Evolutionary conservation across 352 stramenopile genomes (phyloP).

Genomic region (Pythium myriotylum): DNA sequence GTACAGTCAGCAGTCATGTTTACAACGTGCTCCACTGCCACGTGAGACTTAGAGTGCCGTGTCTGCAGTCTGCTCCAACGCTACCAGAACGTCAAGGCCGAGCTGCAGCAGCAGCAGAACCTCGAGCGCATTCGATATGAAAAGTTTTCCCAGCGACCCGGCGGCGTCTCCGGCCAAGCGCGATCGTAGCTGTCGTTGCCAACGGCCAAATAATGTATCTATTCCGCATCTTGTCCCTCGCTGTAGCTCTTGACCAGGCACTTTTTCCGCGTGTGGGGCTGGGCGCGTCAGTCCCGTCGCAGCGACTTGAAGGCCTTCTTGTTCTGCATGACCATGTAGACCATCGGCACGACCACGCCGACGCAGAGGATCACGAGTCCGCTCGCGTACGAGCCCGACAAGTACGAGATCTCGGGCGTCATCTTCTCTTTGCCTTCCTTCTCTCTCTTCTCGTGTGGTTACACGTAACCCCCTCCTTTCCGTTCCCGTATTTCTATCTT

Average conservation of each 20-base stretch:
- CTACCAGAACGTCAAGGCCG: slow-evolving; percentile 96
- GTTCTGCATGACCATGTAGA: slow-evolving; percentile 89
- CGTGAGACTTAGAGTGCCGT: too few species aligned
- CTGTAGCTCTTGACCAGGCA: neutral
- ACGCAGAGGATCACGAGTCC: slow-evolving; percentile 68
- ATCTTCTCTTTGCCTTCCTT: too few species aligned
- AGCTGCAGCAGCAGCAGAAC: slow-evolving; percentile 94
- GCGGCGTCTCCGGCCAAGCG: slow-evolving; percentile 9
- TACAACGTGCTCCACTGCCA: too few species aligned
- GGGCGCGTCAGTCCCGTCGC: slow-evolving; percentile 50
- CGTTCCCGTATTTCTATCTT: too few species aligned
- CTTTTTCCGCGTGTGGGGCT: neutral
- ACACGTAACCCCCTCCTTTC: too few species aligned
- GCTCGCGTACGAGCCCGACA: slow-evolving; percentile 67
- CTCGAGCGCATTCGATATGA: slow-evolving; percentile 90
- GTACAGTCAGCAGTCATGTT: too few species aligned
- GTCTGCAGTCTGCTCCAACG: slow-evolving; percentile 84
- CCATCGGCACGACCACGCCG: slow-evolving; percentile 74
- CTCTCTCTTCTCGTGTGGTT: too few species aligned
- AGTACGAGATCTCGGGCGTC: slow-evolving; percentile 60
- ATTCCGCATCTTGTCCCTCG: too few species aligned
- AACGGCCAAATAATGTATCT: slow-evolving; percentile 3
- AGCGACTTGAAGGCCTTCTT: slow-evolving; percentile 87
- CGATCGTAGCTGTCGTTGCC: slow-evolving; percentile 7
- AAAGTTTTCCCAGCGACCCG: slow-evolving; percentile 64